These are phyloP conservation scores for Volvariella surrecta DNA, from an alignment of 1,284 basidiomycete genomes.

Conservation along the genomic window DNA sequence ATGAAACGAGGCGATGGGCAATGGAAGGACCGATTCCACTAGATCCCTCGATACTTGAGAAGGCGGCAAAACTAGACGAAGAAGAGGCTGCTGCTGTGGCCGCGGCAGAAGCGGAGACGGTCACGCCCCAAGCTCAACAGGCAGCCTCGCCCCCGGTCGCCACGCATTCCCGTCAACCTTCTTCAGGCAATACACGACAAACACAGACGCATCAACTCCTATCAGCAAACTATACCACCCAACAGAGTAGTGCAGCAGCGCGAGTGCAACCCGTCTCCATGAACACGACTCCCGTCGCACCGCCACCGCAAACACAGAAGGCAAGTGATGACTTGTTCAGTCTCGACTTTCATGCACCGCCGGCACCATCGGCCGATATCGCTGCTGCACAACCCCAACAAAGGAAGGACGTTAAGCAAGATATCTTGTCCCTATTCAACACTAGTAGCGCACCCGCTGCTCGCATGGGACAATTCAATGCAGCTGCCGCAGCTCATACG, in stretches of 20 bases:
- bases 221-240: slow-evolving; percentile 29
- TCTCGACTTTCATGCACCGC: slow-evolving; percentile 69
- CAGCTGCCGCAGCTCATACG: slow-evolving; percentile 15
- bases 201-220: slow-evolving; percentile 50
- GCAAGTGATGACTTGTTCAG: slow-evolving; percentile 63
- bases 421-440: slow-evolving; percentile 85
- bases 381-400: slow-evolving; percentile 24
- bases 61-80: slow-evolving; percentile 21
- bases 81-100: slow-evolving; percentile 20
- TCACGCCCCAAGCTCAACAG: slow-evolving; percentile 15
- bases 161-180: slow-evolving; percentile 17
- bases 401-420: slow-evolving; percentile 72
- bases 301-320: slow-evolving; percentile 12
- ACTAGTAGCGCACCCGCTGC: slow-evolving; percentile 16
- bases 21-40: slow-evolving; percentile 77
- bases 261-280: slow-evolving; percentile 15
- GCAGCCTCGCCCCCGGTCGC: slow-evolving; percentile 18
- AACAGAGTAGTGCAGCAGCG: slow-evolving; percentile 11
- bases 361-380: slow-evolving; percentile 26
- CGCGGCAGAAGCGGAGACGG: slow-evolving; percentile 18
- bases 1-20: slow-evolving; percentile 91
- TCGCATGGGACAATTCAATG: slow-evolving; percentile 17
- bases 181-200: slow-evolving; percentile 34
- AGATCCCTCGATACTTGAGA: slow-evolving; percentile 79
- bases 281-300: slow-evolving; percentile 16